phyloP scores from a whole-genome alignment of 805 yeast species.

The Hanseniaspora vineae region DNA sequence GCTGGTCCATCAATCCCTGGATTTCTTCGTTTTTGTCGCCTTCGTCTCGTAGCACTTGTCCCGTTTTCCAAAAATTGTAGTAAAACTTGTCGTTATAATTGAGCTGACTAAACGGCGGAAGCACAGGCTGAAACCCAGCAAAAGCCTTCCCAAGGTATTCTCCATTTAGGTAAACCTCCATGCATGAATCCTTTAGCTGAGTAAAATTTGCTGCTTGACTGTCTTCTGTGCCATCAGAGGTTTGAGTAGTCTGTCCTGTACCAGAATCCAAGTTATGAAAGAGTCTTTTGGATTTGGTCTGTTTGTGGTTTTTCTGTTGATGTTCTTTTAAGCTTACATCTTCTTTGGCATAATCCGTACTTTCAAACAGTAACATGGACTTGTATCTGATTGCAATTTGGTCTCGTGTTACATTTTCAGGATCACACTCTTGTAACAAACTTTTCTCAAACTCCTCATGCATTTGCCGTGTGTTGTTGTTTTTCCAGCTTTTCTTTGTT shows the following conservation, averaged over 20 bases:
- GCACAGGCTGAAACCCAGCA: constrained; percentile 54
- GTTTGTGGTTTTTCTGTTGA: constrained; percentile 17
- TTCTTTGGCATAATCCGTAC: constrained; percentile 40
- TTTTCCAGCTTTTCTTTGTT: constrained; percentile 11
- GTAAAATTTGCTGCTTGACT: constrained; percentile 18
- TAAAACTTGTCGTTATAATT: constrained; percentile 28
- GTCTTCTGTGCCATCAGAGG: constrained; percentile 28
- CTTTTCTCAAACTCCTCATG: constrained; percentile 19
- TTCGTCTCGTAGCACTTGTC: constrained; percentile 5
- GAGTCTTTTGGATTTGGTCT: constrained; percentile 17
- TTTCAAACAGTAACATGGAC: constrained; percentile 68
- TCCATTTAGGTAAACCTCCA: constrained; percentile 73
- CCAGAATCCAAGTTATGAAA: constrained; percentile 20
- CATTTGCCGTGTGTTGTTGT: constrained; percentile 5
- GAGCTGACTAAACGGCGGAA: constrained; percentile 63
- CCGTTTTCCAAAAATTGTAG: constrained; percentile 20
- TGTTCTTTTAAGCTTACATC: constrained; percentile 1
- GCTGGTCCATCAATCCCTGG: no score
- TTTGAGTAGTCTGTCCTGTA: constrained; percentile 33
- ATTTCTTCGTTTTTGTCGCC: not conserved
- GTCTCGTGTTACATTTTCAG: constrained; percentile 50
- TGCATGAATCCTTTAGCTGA: constrained; percentile 33
- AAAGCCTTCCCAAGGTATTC: constrained; percentile 49
- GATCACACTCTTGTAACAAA: constrained; percentile 18
- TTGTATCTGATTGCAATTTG: constrained; percentile 80